A percentile compares a stretch with the other conserved stretches of the same genome.
These are phyloP conservation scores for Solanum aculeatissimum DNA, from an alignment of 305 asterid species.

Conservation along the genomic window DNA sequence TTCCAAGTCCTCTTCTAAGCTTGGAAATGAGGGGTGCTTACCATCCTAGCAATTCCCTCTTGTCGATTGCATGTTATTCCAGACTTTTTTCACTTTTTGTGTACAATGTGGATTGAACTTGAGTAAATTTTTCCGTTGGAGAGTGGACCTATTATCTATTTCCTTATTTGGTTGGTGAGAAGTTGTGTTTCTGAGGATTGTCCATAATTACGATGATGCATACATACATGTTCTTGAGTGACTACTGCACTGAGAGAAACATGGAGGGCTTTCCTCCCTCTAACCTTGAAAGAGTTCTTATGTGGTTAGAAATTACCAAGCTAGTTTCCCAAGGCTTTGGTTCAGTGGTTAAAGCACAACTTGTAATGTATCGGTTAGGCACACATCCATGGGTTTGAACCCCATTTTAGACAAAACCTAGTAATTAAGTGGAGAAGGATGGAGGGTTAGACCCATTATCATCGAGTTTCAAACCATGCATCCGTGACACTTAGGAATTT, in stretches of 20 bases:
- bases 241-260: background rate
- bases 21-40: background rate
- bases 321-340: background rate
- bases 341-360: background rate
- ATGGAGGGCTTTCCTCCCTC: background rate
- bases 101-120: background rate
- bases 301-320: background rate
- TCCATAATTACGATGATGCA: background rate
- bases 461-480: background rate
- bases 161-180: background rate
- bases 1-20: background rate
- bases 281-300: background rate
- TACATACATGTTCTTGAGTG: background rate
- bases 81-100: background rate
- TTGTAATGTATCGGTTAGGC: background rate
- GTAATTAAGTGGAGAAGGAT: background rate
- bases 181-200: background rate
- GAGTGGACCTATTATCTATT: background rate
- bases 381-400: background rate
- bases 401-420: background rate
- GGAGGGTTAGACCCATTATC: background rate
- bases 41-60: background rate
- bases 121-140: background rate
- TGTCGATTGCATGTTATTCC: background rate
- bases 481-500: background rate